Evolutionary conservation across 2,329 filamentous ascomycete species (phyloP).

Genomic region (Calonectria honghensis): DNA sequence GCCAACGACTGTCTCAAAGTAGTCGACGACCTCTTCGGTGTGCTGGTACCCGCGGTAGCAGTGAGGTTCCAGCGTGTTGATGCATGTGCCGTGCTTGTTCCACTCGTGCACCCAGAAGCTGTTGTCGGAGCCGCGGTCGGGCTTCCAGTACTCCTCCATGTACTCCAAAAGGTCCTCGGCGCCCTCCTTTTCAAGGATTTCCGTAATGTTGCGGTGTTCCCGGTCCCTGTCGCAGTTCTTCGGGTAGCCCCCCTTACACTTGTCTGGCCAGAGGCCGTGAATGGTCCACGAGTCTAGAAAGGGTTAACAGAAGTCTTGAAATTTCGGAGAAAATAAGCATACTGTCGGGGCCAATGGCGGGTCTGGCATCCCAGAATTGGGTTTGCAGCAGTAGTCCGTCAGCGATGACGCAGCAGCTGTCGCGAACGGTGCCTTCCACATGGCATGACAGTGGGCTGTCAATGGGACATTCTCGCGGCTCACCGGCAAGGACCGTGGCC

Average conservation of each 20-base stretch:
- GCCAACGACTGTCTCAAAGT: not conserved
- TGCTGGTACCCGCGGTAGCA: not conserved
- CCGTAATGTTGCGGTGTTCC: not conserved
- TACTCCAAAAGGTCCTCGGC: not conserved
- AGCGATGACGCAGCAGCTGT: constrained; percentile 10
- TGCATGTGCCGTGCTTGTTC: constrained; percentile 15
- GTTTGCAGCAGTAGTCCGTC: not conserved
- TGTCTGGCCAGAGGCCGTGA: constrained; percentile 6
- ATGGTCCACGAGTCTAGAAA: constrained; percentile 5
- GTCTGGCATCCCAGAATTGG: not conserved
- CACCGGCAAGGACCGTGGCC: not conserved
- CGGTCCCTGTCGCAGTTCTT: not conserved
- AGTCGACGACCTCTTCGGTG: not conserved
- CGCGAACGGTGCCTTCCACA: too few species aligned
- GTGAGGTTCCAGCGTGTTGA: not conserved
- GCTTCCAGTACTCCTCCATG: constrained; percentile 2
- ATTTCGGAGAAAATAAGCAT: too few species aligned
- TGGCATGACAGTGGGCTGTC: not conserved
- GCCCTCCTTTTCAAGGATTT: not conserved
- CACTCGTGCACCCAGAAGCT: not conserved
- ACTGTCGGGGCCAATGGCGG: not conserved
- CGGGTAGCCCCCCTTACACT: not conserved
- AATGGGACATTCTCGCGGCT: not conserved
- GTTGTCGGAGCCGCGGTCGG: not conserved
- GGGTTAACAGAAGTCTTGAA: not conserved